phyloP scores from a whole-genome alignment of 2,329 filamentous ascomycete species.

The Diplodia seriata region DNA sequence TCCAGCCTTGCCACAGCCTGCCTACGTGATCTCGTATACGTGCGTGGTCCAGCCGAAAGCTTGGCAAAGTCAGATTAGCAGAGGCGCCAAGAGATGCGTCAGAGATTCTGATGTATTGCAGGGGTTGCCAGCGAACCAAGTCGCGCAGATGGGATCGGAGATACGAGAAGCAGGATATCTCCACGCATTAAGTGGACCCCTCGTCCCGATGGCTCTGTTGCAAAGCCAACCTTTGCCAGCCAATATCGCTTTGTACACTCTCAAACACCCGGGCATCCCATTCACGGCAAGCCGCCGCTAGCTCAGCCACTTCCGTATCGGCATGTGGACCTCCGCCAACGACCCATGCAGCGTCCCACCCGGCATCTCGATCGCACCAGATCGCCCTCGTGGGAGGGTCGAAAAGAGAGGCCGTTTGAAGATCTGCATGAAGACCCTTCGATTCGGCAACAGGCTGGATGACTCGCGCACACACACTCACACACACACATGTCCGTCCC shows the following conservation, averaged over 20 bases:
- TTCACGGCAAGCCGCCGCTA: not conserved
- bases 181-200: conserved; percentile 12
- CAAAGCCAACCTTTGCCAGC: too few relatives aligned
- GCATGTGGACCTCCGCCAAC: not conserved
- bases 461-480: not conserved
- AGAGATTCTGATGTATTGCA: conserved; percentile 5
- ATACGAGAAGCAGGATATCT: conserved; percentile 17
- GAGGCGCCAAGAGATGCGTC: conserved; percentile 13
- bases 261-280: too few relatives aligned
- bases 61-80: conserved; percentile 14
- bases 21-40: not conserved
- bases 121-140: not conserved
- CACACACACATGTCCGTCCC: too few relatives aligned
- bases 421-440: not conserved
- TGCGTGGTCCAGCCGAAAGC: not conserved
- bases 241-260: too few relatives aligned
- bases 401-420: not conserved
- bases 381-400: not conserved
- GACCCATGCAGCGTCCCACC: not conserved
- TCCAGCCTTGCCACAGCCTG: not conserved
- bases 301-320: conserved; percentile 4
- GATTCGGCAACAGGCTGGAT: conserved; percentile 1
- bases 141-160: conserved; percentile 12
- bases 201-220: not conserved
- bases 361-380: not conserved